These are phyloP conservation scores for Psilocybe tampanensis DNA, from an alignment of 768 basidiomycete species.

Conservation along the genomic window DNA sequence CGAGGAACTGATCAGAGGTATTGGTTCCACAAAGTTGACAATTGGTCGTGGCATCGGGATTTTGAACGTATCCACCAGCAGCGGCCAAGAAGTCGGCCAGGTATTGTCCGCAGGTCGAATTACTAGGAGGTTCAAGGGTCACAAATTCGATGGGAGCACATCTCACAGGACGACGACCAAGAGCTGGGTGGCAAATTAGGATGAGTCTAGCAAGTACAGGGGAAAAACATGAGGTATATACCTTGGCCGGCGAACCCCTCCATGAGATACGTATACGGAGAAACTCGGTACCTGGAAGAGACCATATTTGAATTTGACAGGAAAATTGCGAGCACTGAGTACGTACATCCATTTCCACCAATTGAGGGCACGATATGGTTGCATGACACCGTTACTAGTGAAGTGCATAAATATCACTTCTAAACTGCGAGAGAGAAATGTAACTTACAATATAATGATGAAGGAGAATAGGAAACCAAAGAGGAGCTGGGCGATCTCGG, in stretches of 20 bases:
- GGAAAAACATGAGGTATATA: slow-evolving; percentile 42
- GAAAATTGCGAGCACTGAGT: neutral
- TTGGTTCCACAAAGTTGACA: slow-evolving; percentile 63
- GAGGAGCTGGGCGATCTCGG: slow-evolving; percentile 59
- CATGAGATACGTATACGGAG: slow-evolving; percentile 53
- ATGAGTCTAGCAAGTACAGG: slow-evolving; percentile 10
- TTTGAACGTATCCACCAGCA: slow-evolving; percentile 58
- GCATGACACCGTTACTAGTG: slow-evolving; percentile 58
- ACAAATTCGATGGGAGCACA: slow-evolving; percentile 60
- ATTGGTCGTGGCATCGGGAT: slow-evolving; percentile 51
- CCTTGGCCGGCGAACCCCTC: slow-evolving; percentile 52
- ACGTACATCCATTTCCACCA: slow-evolving; percentile 55
- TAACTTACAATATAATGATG: slow-evolving; percentile 57
- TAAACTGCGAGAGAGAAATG: neutral
- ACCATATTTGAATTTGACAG: neutral
- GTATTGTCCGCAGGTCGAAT: slow-evolving; percentile 55
- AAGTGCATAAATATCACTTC: neutral
- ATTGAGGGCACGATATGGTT: slow-evolving; percentile 42
- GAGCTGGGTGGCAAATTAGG: slow-evolving; percentile 24
- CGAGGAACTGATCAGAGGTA: slow-evolving; percentile 64
- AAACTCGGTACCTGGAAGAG: slow-evolving; percentile 37
- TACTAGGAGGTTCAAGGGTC: slow-evolving; percentile 51
- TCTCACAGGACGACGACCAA: slow-evolving; percentile 42
- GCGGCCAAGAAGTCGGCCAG: slow-evolving; percentile 48
- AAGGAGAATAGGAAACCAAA: slow-evolving; percentile 65